Percentiles rank a stretch among this genome's conserved stretches.
These are phyloP conservation scores for Isoetes taiwanensis DNA, from an alignment of 75 land plant species.

Conservation along the genomic window DNA sequence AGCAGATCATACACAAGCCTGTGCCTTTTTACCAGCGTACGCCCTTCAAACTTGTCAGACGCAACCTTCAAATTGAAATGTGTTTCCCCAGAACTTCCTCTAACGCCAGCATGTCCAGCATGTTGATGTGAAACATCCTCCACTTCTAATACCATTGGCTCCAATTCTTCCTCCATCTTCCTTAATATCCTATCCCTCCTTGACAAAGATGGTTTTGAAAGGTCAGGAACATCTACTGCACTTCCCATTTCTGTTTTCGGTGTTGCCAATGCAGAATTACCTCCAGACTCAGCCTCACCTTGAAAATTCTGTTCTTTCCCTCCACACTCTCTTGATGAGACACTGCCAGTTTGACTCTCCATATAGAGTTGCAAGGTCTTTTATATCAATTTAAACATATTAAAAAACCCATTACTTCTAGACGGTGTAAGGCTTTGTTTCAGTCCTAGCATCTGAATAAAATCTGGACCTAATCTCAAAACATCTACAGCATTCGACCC, in stretches of 20 bases:
- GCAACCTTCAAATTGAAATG: conserved; percentile 63
- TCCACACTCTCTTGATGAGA: too few relatives aligned
- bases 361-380: conserved; percentile 36
- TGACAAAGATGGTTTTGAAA: too few relatives aligned
- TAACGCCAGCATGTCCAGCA: neutral
- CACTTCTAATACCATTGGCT: neutral
- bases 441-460: conserved; percentile 53
- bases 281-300: too few relatives aligned
- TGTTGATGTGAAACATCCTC: conserved; percentile 8
- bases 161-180: neutral
- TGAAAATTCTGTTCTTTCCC: too few relatives aligned
- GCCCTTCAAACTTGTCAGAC: conserved; percentile 50
- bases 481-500: conserved; percentile 36
- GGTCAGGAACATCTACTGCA: too few relatives aligned
- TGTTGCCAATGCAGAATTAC: too few relatives aligned
- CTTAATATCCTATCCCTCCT: conserved; percentile 15
- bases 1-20: conserved; percentile 55
- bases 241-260: too few relatives aligned
- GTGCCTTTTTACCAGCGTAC: conserved; percentile 59
- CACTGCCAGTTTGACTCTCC: too few relatives aligned
- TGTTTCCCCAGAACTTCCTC: conserved; percentile 23
- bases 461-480: conserved; percentile 50
- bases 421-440: conserved; percentile 76
- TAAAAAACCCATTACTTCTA: conserved; percentile 81
- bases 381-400: conserved; percentile 84